Evolutionary conservation across 2,329 filamentous ascomycete genomes (phyloP).

Genomic region (Aspergillus sp.): DNA sequence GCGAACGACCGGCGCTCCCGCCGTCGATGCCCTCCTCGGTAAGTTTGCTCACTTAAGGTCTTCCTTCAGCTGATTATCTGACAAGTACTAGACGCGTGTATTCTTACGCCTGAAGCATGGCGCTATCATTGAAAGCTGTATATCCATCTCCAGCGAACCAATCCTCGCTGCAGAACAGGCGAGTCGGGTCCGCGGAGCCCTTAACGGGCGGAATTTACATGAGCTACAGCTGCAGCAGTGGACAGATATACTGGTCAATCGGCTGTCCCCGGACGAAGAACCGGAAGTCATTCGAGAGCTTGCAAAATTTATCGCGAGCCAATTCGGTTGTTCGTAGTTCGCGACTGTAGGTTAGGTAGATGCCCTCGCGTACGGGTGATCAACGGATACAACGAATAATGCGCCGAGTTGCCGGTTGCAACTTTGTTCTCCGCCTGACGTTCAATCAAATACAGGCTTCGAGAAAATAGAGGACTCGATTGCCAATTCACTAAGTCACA

Average conservation of each 20-base stretch:
- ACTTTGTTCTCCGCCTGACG: background rate
- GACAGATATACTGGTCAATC: constrained; percentile 30
- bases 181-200: constrained; percentile 33
- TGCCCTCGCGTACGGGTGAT: background rate
- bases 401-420: background rate
- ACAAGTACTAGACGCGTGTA: constrained; percentile 41
- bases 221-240: constrained; percentile 47
- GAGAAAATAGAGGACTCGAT: background rate
- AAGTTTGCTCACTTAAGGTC: constrained; percentile 27
- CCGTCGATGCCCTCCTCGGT: constrained; percentile 54
- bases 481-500: background rate
- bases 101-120: constrained; percentile 49
- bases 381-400: background rate
- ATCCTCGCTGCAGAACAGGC: constrained; percentile 39
- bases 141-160: constrained; percentile 43
- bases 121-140: constrained; percentile 44
- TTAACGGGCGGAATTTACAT: constrained; percentile 52
- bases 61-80: constrained; percentile 1
- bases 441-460: background rate
- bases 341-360: constrained; percentile 9
- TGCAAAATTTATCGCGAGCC: constrained; percentile 31
- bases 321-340: constrained; percentile 28
- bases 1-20: constrained; percentile 58
- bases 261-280: constrained; percentile 19
- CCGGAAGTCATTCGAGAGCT: constrained; percentile 28